These are phyloP conservation scores for Lagenidium giganteum DNA, from an alignment of 352 stramenopile genomes.

Conservation along the genomic window DNA sequence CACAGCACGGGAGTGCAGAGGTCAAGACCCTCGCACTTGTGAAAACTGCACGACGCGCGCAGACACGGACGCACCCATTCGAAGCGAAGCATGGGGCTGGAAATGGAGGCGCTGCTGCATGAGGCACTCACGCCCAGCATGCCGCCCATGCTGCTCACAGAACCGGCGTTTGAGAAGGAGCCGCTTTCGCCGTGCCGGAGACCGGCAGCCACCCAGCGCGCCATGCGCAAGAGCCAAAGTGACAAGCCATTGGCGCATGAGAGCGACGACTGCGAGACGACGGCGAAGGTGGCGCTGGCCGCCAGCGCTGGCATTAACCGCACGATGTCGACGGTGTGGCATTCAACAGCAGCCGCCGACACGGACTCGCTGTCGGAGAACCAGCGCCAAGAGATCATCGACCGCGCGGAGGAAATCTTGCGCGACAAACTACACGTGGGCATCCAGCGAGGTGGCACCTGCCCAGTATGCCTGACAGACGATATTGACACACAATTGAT, in stretches of 20 bases:
- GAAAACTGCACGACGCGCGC: neutral
- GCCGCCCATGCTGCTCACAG: slow-evolving; percentile 9
- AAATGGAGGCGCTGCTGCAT: slow-evolving; percentile 8
- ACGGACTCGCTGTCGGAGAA: slow-evolving; percentile 20
- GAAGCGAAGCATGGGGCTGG: slow-evolving; percentile 9
- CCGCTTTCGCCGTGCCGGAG: too few relatives aligned
- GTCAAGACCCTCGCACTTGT: neutral
- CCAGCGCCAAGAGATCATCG: slow-evolving; percentile 34
- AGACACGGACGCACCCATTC: neutral
- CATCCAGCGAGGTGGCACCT: slow-evolving; percentile 57
- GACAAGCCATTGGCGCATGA: slow-evolving; percentile 19
- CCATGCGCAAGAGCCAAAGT: slow-evolving; percentile 25
- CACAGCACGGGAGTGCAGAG: slow-evolving; percentile 6
- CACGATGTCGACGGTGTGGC: slow-evolving; percentile 6
- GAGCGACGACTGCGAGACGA: slow-evolving; percentile 6
- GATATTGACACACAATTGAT: slow-evolving; percentile 70
- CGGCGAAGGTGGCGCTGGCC: neutral
- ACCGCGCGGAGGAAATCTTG: slow-evolving; percentile 61
- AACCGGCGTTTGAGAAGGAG: slow-evolving; percentile 2
- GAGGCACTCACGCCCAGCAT: slow-evolving; percentile 7
- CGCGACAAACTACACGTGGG: slow-evolving; percentile 54
- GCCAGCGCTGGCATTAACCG: slow-evolving; percentile 31
- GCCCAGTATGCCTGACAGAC: slow-evolving; percentile 62
- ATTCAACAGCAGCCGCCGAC: slow-evolving; percentile 9
- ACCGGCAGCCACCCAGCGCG: neutral